A percentile compares a stretch with the other conserved stretches of the same genome.
phyloP scores from a whole-genome alignment of 345 rosid species.

The Gynandropsis gynandra region DNA sequence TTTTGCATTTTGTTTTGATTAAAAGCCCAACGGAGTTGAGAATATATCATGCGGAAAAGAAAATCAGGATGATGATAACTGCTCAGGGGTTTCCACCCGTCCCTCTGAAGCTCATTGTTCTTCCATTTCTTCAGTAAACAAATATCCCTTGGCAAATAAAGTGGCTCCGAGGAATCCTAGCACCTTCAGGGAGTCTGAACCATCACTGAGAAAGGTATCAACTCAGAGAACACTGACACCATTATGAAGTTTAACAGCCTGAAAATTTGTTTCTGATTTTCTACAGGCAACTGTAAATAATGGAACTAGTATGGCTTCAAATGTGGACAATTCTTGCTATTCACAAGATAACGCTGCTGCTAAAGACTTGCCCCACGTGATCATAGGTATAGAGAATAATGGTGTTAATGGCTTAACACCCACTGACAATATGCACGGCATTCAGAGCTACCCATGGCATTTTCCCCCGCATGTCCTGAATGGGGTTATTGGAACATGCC shows the following conservation, averaged over 20 bases:
- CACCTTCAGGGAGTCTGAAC: conserved; percentile 52
- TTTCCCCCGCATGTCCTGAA: conserved; percentile 53
- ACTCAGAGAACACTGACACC: conserved; percentile 21
- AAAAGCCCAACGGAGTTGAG: conserved; percentile 42
- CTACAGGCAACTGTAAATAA: conserved; percentile 41
- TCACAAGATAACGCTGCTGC: conserved; percentile 24
- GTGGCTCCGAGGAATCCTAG: conserved; percentile 29
- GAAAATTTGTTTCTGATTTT: conserved; percentile 27
- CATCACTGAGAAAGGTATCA: conserved; percentile 40
- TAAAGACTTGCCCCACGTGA: conserved; percentile 27
- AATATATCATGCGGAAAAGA: conserved; percentile 41
- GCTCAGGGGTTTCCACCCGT: conserved; percentile 54
- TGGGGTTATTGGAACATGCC: conserved; percentile 39
- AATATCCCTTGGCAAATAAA: conserved; percentile 34
- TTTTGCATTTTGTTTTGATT: conserved; percentile 11
- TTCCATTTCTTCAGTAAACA: conserved; percentile 45
- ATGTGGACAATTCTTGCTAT: conserved; percentile 25
- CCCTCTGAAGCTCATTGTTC: conserved; percentile 45
- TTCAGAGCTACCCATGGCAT: conserved; percentile 62
- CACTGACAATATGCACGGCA: conserved; percentile 21
- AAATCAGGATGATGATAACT: conserved; percentile 51
- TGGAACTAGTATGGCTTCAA: conserved; percentile 40
- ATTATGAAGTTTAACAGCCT: conserved; percentile 32
- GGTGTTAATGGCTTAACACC: too few species aligned
- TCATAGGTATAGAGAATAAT: conserved; percentile 21